Conservation (phyloP, 176 grass and related monocot species). For the Tillandsia leiboldiana region DNA sequence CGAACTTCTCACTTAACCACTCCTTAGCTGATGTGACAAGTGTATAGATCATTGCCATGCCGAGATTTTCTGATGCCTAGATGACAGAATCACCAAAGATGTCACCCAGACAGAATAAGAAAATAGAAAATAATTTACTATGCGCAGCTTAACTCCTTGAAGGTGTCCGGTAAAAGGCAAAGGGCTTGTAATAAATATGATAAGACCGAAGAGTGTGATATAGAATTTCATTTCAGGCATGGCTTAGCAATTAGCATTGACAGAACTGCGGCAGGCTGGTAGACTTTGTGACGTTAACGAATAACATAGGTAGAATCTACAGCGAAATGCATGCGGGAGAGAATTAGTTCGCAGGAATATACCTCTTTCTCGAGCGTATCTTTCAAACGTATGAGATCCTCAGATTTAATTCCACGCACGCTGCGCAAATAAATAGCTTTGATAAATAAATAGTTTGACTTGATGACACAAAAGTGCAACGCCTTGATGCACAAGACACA, state of each 20-base stretch:
- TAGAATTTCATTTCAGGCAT: neutral
- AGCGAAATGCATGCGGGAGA: no score
- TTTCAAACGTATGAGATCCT: slow-evolving; percentile 66
- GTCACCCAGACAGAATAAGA: neutral
- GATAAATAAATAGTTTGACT: slow-evolving; percentile 19
- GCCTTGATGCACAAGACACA: no score
- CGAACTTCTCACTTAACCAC: slow-evolving; percentile 86
- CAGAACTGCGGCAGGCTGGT: no score
- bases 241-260: no score
- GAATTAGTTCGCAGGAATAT: neutral
- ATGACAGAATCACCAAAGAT: no score
- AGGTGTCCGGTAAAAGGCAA: no score
- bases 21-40: slow-evolving; percentile 90
- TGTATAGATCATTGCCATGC: slow-evolving; percentile 98
- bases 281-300: no score
- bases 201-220: no score
- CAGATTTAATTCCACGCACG: slow-evolving; percentile 71
- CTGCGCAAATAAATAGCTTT: slow-evolving; percentile 35
- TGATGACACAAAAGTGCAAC: slow-evolving; percentile 10
- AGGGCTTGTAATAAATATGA: no score
- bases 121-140: neutral
- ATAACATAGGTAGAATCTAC: no score
- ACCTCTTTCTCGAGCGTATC: slow-evolving; percentile 89
- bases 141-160: no score
- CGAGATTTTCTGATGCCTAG: slow-evolving; percentile 86